phyloP scores from a whole-genome alignment of 441 rosid genomes.

The Gossypium gossypioides region DNA sequence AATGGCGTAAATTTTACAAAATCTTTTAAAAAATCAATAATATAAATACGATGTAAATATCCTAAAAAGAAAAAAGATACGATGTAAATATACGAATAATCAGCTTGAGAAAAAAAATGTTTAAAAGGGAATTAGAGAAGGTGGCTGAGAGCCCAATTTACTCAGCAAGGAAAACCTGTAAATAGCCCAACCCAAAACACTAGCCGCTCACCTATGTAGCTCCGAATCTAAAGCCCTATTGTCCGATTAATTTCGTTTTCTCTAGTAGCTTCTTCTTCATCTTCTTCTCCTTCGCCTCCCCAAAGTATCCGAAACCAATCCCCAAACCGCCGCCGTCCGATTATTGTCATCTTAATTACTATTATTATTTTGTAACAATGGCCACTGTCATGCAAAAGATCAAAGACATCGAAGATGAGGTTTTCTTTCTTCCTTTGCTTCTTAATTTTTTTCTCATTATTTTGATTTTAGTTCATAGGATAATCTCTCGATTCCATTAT shows the following conservation, averaged over 20 bases:
- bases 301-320: not conserved
- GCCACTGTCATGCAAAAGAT: slow-evolving; percentile 76
- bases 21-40: too few species aligned
- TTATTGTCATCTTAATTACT: slow-evolving; percentile 8
- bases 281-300: not conserved
- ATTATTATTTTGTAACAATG: slow-evolving; percentile 29
- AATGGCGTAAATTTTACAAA: too few species aligned
- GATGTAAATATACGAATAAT: too few species aligned
- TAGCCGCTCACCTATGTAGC: not conserved
- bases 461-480: not conserved
- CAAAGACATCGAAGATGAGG: slow-evolving; percentile 91
- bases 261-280: not conserved
- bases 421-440: not conserved
- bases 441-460: not conserved
- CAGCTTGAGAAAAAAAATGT: too few species aligned
- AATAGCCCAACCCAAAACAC: not conserved
- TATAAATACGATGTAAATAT: too few species aligned
- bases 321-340: slow-evolving; percentile 1
- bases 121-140: too few species aligned
- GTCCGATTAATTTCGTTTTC: not conserved
- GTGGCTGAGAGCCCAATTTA: too few species aligned
- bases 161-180: not conserved
- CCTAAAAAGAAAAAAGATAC: too few species aligned
- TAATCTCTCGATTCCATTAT: not conserved
- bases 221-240: slow-evolving; percentile 4